Conservation (phyloP, 1,139 yeast species). For the Suhomyces coccinellae region DNA sequence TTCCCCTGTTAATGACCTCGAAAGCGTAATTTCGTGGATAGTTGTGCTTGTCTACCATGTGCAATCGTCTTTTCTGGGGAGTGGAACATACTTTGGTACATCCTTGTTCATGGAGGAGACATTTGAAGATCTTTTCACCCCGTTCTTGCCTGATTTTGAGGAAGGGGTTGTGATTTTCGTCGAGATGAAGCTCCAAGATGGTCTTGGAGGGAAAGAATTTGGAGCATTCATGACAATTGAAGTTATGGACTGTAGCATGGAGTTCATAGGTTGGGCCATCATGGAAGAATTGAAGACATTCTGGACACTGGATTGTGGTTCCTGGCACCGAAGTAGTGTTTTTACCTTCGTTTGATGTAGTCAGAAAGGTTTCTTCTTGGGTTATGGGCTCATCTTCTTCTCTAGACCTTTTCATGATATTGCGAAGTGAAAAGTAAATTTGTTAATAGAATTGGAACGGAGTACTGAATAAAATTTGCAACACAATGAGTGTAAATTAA, state of each 20-base stretch:
- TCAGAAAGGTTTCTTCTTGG: background rate
- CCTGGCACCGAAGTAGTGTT: background rate
- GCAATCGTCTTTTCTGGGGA: conserved; percentile 42
- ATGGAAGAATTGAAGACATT: conserved; percentile 5
- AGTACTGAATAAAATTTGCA: no score
- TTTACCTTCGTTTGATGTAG: background rate
- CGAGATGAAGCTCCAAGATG: conserved; percentile 47
- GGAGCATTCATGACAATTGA: conserved; percentile 43
- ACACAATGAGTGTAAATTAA: no score
- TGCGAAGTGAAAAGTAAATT: background rate
- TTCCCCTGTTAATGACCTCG: conserved; percentile 32
- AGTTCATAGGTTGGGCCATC: conserved; percentile 9
- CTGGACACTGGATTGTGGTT: conserved; percentile 2
- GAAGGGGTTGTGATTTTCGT: conserved; percentile 56
- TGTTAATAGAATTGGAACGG: background rate
- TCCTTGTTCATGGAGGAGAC: conserved; percentile 29
- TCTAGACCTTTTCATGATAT: background rate
- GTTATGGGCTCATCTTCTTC: background rate
- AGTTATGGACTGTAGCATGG: conserved; percentile 11
- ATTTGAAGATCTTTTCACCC: conserved; percentile 42
- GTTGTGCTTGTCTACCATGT: conserved; percentile 49
- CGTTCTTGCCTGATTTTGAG: conserved; percentile 32
- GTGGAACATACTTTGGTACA: conserved; percentile 38
- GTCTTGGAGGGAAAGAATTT: conserved; percentile 41
- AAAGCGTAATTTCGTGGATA: conserved; percentile 48